These are phyloP conservation scores for Firmiana major DNA, from an alignment of 345 rosid species.

Conservation along the genomic window DNA sequence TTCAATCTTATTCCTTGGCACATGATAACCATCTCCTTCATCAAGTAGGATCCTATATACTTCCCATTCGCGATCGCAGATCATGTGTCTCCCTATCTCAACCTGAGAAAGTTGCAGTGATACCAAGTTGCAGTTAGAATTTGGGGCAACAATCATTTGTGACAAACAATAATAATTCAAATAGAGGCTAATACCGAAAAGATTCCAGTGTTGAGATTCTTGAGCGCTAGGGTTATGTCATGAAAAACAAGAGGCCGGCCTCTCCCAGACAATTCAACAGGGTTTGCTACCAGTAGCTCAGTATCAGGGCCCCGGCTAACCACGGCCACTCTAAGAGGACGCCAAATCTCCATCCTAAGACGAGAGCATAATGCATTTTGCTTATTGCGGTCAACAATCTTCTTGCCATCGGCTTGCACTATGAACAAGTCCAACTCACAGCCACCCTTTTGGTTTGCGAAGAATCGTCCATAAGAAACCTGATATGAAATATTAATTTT, in stretches of 20 bases:
- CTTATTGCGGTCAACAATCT: slow-evolving; percentile 53
- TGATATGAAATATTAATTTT: slow-evolving; percentile 14
- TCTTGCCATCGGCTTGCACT: slow-evolving; percentile 61
- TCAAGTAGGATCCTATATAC: slow-evolving; percentile 61
- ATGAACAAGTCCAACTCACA: slow-evolving; percentile 59
- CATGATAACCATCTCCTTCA: slow-evolving; percentile 39
- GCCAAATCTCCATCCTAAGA: slow-evolving; percentile 56
- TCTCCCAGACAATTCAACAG: slow-evolving; percentile 63
- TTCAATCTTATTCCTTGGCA: slow-evolving; percentile 51
- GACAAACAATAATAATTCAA: not conserved
- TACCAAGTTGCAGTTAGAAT: not conserved
- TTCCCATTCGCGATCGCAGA: slow-evolving; percentile 56
- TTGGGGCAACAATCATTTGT: not conserved
- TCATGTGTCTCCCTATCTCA: slow-evolving; percentile 60
- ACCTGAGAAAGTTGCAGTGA: slow-evolving; percentile 32
- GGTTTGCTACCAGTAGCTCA: slow-evolving; percentile 71
- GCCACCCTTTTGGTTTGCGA: slow-evolving; percentile 34
- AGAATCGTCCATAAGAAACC: slow-evolving; percentile 67
- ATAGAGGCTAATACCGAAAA: slow-evolving; percentile 45
- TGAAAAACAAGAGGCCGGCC: slow-evolving; percentile 71
- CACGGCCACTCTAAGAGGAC: slow-evolving; percentile 57
- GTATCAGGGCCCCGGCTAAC: slow-evolving; percentile 63
- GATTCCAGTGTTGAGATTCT: slow-evolving; percentile 34
- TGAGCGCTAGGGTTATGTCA: slow-evolving; percentile 60
- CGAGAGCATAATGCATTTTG: slow-evolving; percentile 56